These are phyloP conservation scores for Apophysomyces trapeziformis DNA, from an alignment of 371 early-diverging fungal genomes.

Conservation along the genomic window DNA sequence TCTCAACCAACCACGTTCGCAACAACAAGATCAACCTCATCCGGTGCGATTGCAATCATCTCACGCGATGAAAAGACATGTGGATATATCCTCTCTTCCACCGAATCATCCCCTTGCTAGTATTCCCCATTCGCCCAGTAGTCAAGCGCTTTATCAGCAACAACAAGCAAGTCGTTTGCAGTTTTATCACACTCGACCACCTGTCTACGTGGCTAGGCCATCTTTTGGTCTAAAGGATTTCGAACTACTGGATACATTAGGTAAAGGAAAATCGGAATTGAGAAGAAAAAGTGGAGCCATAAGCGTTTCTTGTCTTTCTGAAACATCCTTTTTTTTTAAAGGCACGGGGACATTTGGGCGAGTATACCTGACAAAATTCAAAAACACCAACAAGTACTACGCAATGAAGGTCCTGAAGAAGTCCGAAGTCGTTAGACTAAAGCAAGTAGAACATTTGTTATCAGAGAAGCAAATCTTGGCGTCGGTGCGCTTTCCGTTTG, in stretches of 20 bases:
- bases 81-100: conserved; percentile 16
- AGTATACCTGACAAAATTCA: conserved; percentile 80
- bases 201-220: conserved; percentile 25
- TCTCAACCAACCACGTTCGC: conserved; percentile 1
- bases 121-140: conserved; percentile 10
- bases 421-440: conserved; percentile 86
- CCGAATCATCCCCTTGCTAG: conserved; percentile 28
- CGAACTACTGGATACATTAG: conserved; percentile 28
- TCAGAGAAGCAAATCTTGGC: conserved; percentile 94
- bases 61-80: conserved; percentile 21
- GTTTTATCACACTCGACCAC: conserved; percentile 23
- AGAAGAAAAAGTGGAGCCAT: not conserved
- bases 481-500: conserved; percentile 89
- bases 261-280: conserved; percentile 5
- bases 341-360: conserved; percentile 88
- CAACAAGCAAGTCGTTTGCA: conserved; percentile 21
- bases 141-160: conserved; percentile 20
- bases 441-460: conserved; percentile 96
- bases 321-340: conserved; percentile 9
- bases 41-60: conserved; percentile 18
- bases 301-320: not conserved
- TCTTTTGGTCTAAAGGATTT: conserved; percentile 26
- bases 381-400: conserved; percentile 70
- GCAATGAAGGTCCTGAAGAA: conserved; percentile 97
- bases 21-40: conserved; percentile 12